Evolutionary conservation across 2,329 filamentous ascomycete genomes (phyloP).

Genomic region (Nothopassalora personata): DNA sequence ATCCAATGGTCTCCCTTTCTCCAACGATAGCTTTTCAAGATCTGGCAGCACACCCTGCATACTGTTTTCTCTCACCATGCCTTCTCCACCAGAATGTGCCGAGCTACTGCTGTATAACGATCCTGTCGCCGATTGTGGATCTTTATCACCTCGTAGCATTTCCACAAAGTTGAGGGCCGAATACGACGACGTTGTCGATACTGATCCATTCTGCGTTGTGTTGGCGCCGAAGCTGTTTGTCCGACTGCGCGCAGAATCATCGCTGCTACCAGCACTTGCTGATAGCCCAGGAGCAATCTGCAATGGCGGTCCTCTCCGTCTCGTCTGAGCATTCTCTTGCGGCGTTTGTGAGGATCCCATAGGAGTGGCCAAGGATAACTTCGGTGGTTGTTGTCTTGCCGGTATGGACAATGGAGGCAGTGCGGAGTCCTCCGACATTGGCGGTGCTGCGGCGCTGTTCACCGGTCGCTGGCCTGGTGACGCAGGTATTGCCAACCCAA

Average conservation of each 20-base stretch:
- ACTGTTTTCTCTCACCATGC: slow-evolving; percentile 78
- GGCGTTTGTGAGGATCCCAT: slow-evolving; percentile 73
- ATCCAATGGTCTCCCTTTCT: slow-evolving; percentile 77
- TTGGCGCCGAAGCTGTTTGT: slow-evolving; percentile 82
- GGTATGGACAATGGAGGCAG: slow-evolving; percentile 34
- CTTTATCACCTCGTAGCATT: slow-evolving; percentile 56
- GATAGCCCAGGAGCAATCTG: slow-evolving; percentile 52
- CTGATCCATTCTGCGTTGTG: slow-evolving; percentile 66
- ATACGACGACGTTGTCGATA: slow-evolving; percentile 81
- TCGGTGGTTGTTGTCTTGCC: slow-evolving; percentile 63
- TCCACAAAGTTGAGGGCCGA: slow-evolving; percentile 79
- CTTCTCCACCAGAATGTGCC: slow-evolving; percentile 41
- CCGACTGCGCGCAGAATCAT: slow-evolving; percentile 73
- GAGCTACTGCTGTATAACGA: slow-evolving; percentile 56
- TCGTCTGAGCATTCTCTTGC: slow-evolving; percentile 48
- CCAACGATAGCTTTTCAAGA: slow-evolving; percentile 74
- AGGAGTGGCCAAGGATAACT: slow-evolving; percentile 78
- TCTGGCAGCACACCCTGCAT: slow-evolving; percentile 68
- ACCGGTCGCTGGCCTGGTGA: slow-evolving; percentile 79
- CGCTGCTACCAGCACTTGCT: slow-evolving; percentile 64
- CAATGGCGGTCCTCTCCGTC: slow-evolving; percentile 50
- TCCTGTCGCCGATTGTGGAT: slow-evolving; percentile 82
- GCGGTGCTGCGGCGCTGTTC: slow-evolving; percentile 35
- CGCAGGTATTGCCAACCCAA: slow-evolving; percentile 85
- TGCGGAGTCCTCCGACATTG: slow-evolving; percentile 32